phyloP scores from a whole-genome alignment of 192 early-diverging fungal genomes.

The Neocallimastix lanati region DNA sequence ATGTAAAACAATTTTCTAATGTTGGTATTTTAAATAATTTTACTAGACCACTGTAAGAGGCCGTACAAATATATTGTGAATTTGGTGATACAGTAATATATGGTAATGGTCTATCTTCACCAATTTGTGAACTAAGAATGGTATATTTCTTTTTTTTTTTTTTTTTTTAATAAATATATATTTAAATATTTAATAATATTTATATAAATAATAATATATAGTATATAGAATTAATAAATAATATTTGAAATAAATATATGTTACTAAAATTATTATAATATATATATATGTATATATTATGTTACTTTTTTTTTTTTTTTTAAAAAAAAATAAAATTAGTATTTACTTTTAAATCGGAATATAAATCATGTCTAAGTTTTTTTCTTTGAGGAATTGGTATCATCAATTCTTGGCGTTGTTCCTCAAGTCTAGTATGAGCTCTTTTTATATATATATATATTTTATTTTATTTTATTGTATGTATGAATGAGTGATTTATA shows the following conservation, averaged over 20 bases:
- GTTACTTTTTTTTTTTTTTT: no score
- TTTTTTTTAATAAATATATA: background rate
- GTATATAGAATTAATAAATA: no score
- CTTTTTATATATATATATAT: conserved; percentile 12
- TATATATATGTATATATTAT: no score
- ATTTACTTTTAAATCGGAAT: conserved; percentile 43
- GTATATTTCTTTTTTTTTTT: conserved; percentile 29
- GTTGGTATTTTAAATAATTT: conserved; percentile 77
- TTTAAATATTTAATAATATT: background rate
- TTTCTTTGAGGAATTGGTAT: conserved; percentile 47
- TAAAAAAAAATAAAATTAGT: no score
- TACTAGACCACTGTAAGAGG: conserved; percentile 64
- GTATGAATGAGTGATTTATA: no score
- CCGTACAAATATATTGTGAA: conserved; percentile 54
- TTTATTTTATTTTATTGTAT: no score
- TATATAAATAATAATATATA: no score
- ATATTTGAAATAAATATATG: no score
- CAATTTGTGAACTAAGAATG: conserved; percentile 64
- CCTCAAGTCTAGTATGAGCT: conserved; percentile 40
- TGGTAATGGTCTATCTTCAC: conserved; percentile 68
- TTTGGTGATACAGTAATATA: conserved; percentile 65
- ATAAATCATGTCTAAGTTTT: conserved; percentile 52
- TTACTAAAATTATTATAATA: no score
- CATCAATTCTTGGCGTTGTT: conserved; percentile 45
- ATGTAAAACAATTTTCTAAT: conserved; percentile 30